These are phyloP conservation scores for Sporothrix variecibatus DNA, from an alignment of 2,329 filamentous ascomycete genomes.

Conservation along the genomic window DNA sequence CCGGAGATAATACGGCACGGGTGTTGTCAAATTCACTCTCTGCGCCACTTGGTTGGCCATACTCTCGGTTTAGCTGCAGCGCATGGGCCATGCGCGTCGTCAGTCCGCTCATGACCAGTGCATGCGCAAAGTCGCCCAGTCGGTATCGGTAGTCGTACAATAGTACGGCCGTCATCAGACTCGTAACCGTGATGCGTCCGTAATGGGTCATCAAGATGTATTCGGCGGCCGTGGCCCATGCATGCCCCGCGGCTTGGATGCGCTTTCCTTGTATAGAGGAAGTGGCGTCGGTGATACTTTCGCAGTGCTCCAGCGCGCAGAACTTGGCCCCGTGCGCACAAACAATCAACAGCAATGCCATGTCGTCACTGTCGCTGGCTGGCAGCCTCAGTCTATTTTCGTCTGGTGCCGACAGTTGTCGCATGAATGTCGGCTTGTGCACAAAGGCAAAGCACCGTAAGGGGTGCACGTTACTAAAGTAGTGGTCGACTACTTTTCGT, in stretches of 20 bases:
- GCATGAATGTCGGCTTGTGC: conserved; percentile 33
- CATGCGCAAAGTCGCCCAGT: conserved; percentile 24
- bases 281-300: neutral
- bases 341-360: conserved; percentile 15
- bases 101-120: conserved; percentile 25
- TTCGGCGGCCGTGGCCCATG: conserved; percentile 25
- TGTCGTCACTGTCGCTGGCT: conserved; percentile 31
- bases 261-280: neutral
- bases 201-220: conserved; percentile 19
- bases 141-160: conserved; percentile 27
- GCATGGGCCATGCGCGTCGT: conserved; percentile 26
- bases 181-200: conserved; percentile 21
- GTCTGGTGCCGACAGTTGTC: conserved; percentile 23
- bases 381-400: neutral
- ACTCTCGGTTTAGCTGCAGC: conserved; percentile 28
- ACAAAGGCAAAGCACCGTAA: conserved; percentile 33
- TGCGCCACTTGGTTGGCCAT: conserved; percentile 33
- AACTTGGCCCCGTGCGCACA: conserved; percentile 40
- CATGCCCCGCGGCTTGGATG: conserved; percentile 20
- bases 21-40: conserved; percentile 35
- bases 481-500: conserved; percentile 30
- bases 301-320: conserved; percentile 19
- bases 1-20: conserved; percentile 35
- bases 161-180: conserved; percentile 25
- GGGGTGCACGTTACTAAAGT: conserved; percentile 32